phyloP scores from a whole-genome alignment of 148 eudicot species.

The Persicaria tinctoria region DNA sequence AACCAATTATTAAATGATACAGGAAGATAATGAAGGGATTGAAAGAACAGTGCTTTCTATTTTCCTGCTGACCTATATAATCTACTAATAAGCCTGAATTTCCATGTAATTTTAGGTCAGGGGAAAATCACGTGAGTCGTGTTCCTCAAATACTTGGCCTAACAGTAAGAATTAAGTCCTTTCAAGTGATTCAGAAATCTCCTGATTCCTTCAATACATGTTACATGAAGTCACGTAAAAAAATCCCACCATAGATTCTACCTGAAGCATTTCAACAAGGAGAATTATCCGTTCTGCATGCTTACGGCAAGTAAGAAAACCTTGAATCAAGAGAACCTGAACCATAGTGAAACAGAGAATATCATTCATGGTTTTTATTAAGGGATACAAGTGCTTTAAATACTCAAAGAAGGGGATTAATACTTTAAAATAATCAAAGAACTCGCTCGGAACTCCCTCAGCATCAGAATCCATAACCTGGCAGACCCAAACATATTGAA shows the following conservation, averaged over 20 bases:
- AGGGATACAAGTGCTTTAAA: neutral
- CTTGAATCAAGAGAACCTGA: conserved; percentile 98
- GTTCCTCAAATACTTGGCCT: neutral
- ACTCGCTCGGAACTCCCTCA: conserved; percentile 95
- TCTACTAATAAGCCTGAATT: neutral
- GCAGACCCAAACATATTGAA: conserved; percentile 19
- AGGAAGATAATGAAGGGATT: neutral
- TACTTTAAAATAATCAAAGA: conserved; percentile 96
- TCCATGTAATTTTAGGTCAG: neutral
- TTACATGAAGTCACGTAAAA: neutral
- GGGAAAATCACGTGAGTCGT: neutral
- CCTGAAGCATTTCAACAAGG: conserved; percentile 99
- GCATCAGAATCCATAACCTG: conserved; percentile 99
- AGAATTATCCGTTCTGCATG: conserved; percentile 98
- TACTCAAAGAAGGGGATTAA: conserved; percentile 7
- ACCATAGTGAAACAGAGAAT: neutral
- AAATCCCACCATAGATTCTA: conserved; percentile 13
- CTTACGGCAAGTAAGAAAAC: conserved; percentile 93
- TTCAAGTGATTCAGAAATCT: neutral
- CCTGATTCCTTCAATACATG: neutral
- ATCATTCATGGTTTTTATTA: conserved; percentile 2
- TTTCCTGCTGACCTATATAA: neutral
- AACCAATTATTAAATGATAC: neutral
- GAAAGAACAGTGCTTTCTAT: neutral
- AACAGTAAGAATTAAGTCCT: neutral